Conservation (phyloP, 2,329 filamentous ascomycete genomes). For the Didymella glomerata region DNA sequence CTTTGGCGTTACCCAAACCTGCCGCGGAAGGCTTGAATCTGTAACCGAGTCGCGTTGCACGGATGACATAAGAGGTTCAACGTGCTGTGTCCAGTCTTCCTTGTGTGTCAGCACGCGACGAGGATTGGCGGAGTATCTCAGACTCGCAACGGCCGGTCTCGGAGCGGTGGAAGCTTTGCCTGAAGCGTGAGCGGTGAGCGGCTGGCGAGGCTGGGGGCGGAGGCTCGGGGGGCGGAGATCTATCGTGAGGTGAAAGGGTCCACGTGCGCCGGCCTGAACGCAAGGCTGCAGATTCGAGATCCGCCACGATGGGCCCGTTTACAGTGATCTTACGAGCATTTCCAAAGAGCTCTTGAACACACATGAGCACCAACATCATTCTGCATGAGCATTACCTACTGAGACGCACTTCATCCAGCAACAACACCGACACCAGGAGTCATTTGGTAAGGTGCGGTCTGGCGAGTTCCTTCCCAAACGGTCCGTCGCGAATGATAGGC, state of each 20-base stretch:
- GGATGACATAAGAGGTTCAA: slow-evolving; percentile 30
- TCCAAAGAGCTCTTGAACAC: slow-evolving; percentile 1
- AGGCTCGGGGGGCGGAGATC: slow-evolving; percentile 35
- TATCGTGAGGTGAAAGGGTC: slow-evolving; percentile 22
- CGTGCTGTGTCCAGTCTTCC: neutral
- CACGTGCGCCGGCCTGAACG: slow-evolving; percentile 29
- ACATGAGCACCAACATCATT: slow-evolving; percentile 3
- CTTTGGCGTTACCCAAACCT: slow-evolving; percentile 23
- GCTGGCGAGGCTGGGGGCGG: slow-evolving; percentile 22
- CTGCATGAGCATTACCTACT: slow-evolving; percentile 17
- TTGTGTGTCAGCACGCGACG: slow-evolving; percentile 3
- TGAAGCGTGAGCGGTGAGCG: slow-evolving; percentile 35
- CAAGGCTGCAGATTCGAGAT: slow-evolving; percentile 22
- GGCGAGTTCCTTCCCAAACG: slow-evolving; percentile 19
- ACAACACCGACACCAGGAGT: slow-evolving; percentile 16
- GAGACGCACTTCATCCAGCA: slow-evolving; percentile 13
- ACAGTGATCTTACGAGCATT: slow-evolving; percentile 13
- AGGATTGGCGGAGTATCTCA: slow-evolving; percentile 34
- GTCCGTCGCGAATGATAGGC: slow-evolving; percentile 24
- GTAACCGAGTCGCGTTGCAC: slow-evolving; percentile 23
- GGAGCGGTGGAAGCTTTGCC: slow-evolving; percentile 36
- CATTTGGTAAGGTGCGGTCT: slow-evolving; percentile 21
- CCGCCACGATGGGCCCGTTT: slow-evolving; percentile 6
- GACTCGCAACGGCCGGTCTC: slow-evolving; percentile 24
- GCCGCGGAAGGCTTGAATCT: slow-evolving; percentile 22